phyloP scores from a whole-genome alignment of 1,284 basidiomycete genomes.

The Boletus semigastroideus region DNA sequence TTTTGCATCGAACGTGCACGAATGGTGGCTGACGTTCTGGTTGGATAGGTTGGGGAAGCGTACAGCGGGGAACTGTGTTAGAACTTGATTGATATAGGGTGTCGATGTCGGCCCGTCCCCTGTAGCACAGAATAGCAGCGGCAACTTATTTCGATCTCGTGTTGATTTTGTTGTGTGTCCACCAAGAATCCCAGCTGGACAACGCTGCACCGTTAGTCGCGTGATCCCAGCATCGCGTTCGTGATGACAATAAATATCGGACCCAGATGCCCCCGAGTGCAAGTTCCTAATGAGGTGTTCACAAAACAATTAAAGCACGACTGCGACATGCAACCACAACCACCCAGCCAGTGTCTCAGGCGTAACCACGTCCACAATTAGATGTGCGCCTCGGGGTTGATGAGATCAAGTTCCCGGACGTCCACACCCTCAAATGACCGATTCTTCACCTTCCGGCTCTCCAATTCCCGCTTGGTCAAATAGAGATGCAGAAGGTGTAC shows the following conservation, averaged over 20 bases:
- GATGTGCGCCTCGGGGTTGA: conserved; percentile 34
- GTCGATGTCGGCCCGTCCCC: not conserved
- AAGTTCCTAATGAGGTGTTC: not conserved
- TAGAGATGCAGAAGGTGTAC: conserved; percentile 64
- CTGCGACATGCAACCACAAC: not conserved
- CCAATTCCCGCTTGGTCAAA: conserved; percentile 66
- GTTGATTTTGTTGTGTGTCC: conserved; percentile 2
- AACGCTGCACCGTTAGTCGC: not conserved
- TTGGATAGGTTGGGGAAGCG: conserved; percentile 53
- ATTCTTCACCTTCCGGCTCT: conserved; percentile 62
- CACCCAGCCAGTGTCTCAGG: not conserved
- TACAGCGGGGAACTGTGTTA: conserved; percentile 54
- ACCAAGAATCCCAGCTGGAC: not conserved
- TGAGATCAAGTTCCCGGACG: conserved; percentile 59
- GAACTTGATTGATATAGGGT: conserved; percentile 44
- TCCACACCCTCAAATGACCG: conserved; percentile 72
- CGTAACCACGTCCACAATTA: conserved; percentile 1
- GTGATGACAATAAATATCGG: too few species aligned
- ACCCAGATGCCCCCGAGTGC: too few species aligned
- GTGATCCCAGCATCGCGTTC: too few species aligned
- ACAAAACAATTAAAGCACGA: not conserved
- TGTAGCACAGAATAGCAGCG: not conserved
- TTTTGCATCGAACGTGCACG: not conserved
- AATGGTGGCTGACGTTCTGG: not conserved
- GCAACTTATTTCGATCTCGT: not conserved